Evolutionary conservation across 345 rosid genomes (phyloP).

Genomic region (Corchorus olitorius): DNA sequence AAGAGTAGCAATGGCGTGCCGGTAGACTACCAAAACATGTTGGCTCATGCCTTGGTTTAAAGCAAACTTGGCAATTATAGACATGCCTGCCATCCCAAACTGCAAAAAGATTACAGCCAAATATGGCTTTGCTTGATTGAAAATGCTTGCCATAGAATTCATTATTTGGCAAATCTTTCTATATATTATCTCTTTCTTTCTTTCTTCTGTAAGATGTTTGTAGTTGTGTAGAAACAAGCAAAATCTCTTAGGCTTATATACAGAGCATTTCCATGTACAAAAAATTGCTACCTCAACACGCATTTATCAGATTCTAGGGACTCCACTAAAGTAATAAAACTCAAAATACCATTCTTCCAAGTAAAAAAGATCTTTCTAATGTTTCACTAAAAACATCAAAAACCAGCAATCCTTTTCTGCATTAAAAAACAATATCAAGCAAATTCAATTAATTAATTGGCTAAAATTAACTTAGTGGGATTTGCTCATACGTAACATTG

Average conservation of each 20-base stretch:
- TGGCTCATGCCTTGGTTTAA: conserved; percentile 47
- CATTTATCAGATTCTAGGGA: neutral
- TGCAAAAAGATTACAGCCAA: conserved; percentile 41
- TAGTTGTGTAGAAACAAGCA: neutral
- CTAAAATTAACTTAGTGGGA: neutral
- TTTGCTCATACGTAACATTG: neutral
- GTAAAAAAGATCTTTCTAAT: neutral
- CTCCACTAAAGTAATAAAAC: neutral
- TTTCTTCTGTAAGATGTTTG: neutral
- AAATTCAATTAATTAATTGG: neutral
- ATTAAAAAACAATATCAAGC: neutral
- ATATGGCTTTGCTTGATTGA: conserved; percentile 36
- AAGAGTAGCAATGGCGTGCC: conserved; percentile 62
- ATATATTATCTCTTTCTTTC: neutral
- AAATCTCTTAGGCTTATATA: neutral
- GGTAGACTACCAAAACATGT: conserved; percentile 64
- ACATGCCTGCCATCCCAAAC: conserved; percentile 42
- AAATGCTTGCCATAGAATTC: neutral
- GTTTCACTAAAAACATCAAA: neutral
- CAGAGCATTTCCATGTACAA: neutral
- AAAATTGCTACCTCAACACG: neutral
- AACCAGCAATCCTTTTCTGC: neutral
- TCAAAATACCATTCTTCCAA: neutral
- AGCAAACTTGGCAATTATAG: conserved; percentile 42
- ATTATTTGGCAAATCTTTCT: neutral